These are phyloP conservation scores for Uromyces viciae-fabae DNA, from an alignment of 1,284 basidiomycete genomes.

Conservation along the genomic window DNA sequence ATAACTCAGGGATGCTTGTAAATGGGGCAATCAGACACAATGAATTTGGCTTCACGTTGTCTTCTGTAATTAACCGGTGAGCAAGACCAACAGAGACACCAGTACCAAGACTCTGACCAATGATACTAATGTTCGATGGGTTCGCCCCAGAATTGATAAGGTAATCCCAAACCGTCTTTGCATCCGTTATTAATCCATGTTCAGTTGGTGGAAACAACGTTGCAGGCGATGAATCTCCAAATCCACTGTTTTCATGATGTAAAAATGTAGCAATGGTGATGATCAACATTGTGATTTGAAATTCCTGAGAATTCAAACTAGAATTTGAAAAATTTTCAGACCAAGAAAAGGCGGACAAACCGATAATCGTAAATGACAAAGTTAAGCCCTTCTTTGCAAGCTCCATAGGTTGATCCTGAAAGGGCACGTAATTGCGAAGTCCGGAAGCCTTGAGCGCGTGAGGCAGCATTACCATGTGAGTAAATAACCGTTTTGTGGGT, in stretches of 20 bases:
- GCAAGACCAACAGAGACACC: conserved; percentile 32
- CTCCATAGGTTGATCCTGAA: conserved; percentile 16
- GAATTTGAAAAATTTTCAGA: too few relatives aligned
- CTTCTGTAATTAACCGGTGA: conserved; percentile 20
- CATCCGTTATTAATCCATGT: conserved; percentile 36
- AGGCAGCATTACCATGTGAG: conserved; percentile 38
- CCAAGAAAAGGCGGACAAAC: not conserved
- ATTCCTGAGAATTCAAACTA: too few relatives aligned
- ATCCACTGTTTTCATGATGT: conserved; percentile 17
- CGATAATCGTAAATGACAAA: conserved; percentile 38
- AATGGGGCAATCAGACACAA: conserved; percentile 36
- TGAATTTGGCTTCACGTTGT: not conserved
- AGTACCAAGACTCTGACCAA: conserved; percentile 43
- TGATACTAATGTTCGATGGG: conserved; percentile 16
- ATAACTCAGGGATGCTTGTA: conserved; percentile 37
- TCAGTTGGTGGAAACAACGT: conserved; percentile 25
- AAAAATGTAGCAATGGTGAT: not conserved
- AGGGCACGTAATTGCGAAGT: not conserved
- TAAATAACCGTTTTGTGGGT: conserved; percentile 35
- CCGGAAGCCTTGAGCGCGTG: conserved; percentile 27
- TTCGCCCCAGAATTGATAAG: not conserved
- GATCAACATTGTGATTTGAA: not conserved
- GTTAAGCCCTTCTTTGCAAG: conserved; percentile 32
- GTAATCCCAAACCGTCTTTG: conserved; percentile 31
- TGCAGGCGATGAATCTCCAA: conserved; percentile 34